Percentiles rank a stretch among this genome's conserved stretches.
These are phyloP conservation scores for Aphanomyces cochlioides DNA, from an alignment of 352 stramenopile species.

Conservation along the genomic window DNA sequence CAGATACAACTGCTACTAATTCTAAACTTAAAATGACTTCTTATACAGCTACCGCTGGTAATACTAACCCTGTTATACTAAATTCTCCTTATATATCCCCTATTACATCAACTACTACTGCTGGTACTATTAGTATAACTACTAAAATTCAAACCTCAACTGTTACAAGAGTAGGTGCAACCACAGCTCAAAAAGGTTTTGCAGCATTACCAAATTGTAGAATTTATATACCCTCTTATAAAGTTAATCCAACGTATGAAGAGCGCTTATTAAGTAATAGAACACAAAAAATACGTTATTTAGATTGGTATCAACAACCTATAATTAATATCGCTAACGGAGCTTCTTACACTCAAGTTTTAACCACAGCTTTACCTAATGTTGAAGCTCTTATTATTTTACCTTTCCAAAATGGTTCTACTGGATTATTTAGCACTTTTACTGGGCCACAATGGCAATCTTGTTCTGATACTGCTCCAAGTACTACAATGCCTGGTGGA, in stretches of 20 bases:
- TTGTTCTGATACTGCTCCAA: not conserved
- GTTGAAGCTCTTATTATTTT: not conserved
- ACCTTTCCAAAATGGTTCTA: conserved; percentile 4
- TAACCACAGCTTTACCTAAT: not conserved
- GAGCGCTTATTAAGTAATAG: conserved; percentile 8
- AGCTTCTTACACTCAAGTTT: conserved; percentile 1
- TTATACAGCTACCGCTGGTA: conserved; percentile 1
- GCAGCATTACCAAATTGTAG: conserved; percentile 2
- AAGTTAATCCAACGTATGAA: conserved; percentile 6
- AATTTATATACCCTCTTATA: conserved; percentile 9
- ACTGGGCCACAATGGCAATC: not conserved
- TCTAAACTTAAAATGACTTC: not conserved
- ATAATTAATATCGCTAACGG: not conserved
- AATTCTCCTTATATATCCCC: conserved; percentile 3
- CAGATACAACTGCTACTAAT: conserved; percentile 1
- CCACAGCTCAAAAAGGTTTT: conserved; percentile 3
- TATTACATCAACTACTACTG: conserved; percentile 5
- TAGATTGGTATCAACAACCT: conserved; percentile 1
- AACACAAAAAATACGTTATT: conserved; percentile 10
- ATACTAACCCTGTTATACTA: not conserved
- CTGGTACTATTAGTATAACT: not conserved
- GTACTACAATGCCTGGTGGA: not conserved
- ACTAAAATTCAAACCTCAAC: not conserved
- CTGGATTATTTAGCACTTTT: not conserved
- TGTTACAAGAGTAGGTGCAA: not conserved